These are phyloP conservation scores for Camellia sinensis DNA, from an alignment of 148 eudicot genomes.

Conservation along the genomic window DNA sequence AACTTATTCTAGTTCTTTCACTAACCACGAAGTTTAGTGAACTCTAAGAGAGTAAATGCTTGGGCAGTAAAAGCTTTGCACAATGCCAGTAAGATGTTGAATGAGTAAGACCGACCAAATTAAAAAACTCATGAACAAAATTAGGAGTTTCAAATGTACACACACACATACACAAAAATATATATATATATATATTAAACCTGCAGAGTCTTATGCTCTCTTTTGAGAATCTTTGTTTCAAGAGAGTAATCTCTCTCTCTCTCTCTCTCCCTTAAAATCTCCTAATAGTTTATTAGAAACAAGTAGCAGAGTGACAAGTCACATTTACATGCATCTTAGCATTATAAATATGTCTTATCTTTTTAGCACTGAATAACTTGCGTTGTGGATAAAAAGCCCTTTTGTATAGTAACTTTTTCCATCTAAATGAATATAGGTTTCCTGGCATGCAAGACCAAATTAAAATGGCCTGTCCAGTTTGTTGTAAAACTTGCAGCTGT, in stretches of 20 bases:
- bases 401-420: not conserved
- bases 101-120: not conserved
- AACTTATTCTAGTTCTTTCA: not conserved
- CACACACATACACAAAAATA: too few relatives aligned
- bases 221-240: too few relatives aligned
- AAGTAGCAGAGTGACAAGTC: not conserved
- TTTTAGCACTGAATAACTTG: not conserved
- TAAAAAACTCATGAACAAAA: not conserved
- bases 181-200: too few relatives aligned
- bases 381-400: not conserved
- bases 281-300: not conserved
- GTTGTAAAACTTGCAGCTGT: conserved; percentile 70
- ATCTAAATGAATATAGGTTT: conserved; percentile 39
- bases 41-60: too few relatives aligned
- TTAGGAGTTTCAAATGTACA: not conserved
- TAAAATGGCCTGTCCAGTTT: conserved; percentile 63
- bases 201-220: too few relatives aligned
- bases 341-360: not conserved
- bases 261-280: too few relatives aligned
- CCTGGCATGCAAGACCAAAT: conserved; percentile 47
- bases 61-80: not conserved
- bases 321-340: not conserved
- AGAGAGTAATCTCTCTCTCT: too few relatives aligned
- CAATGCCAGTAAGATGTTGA: not conserved
- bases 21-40: not conserved